These are phyloP conservation scores for Endoconidiophora laricicola DNA, from an alignment of 2,329 filamentous ascomycete species.

Conservation along the genomic window DNA sequence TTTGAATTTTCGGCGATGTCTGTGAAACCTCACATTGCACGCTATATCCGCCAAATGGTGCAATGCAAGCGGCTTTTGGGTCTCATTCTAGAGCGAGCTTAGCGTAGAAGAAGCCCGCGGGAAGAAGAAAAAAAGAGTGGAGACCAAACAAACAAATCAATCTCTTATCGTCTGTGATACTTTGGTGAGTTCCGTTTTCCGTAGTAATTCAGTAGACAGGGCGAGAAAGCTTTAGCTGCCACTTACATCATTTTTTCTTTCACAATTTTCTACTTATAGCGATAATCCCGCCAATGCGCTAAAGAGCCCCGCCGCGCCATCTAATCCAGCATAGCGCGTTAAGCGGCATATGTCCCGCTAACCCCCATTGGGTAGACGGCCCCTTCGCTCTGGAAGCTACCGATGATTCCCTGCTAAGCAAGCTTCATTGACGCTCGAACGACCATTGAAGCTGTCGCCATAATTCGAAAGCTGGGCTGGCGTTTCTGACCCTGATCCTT, in stretches of 20 bases:
- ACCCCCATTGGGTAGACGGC: neutral
- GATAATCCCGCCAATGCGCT: slow-evolving; percentile 11
- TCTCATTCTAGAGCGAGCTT: too few species aligned
- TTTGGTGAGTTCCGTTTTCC: too few species aligned
- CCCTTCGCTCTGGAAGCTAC: neutral
- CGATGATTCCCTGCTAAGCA: neutral
- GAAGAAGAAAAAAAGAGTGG: neutral
- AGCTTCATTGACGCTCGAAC: too few species aligned
- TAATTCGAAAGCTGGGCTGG: neutral
- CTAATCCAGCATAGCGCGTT: neutral
- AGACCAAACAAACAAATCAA: too few species aligned
- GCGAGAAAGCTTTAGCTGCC: too few species aligned
- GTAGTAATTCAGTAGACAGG: too few species aligned
- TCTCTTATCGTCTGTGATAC: too few species aligned
- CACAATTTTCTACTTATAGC: neutral
- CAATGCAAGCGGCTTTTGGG: neutral
- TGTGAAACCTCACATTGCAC: neutral
- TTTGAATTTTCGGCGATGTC: too few species aligned
- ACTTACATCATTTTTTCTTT: too few species aligned
- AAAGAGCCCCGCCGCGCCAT: neutral
- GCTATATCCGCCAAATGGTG: slow-evolving; percentile 6
- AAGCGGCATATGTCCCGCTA: neutral
- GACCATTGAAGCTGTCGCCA: neutral
- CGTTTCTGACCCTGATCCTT: slow-evolving; percentile 5
- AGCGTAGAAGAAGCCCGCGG: neutral